Evolutionary conservation across 2,329 filamentous ascomycete species (phyloP), one percentile per base, ranked within the genome.

Genomic region (Aspergillus ochraceus): DNA sequence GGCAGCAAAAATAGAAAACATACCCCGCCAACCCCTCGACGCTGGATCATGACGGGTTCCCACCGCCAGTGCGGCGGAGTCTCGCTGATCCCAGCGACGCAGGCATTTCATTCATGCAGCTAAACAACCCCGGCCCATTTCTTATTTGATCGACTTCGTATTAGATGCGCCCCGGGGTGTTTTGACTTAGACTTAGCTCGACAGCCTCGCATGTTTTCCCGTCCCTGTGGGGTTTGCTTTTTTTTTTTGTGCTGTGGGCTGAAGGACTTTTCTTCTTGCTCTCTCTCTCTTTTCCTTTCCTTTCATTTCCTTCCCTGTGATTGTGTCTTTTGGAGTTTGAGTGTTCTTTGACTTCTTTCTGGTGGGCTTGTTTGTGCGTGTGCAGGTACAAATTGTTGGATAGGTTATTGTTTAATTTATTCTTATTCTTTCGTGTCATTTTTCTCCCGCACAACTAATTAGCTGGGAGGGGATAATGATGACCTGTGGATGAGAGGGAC

Each of bases 221-320:
- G 36, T n/a, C 12, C 36, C 36, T 5, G 6, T 14, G 12, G 36
- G 36, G 4, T 39, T 36, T 30, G 10, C 24, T 57, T 62, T 54
- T 55, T 54, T 52, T 50, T 57, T 60, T 46, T 65, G 26, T 26
- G 26, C 26, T 26, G 26, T 9, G 30, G 30, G 30, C 30, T 12
- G 30, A 11, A 11, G 12, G 30, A 32, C 57, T 29, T 54, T 56
- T 55, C 45, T 39, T 54, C 55, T 45, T 52, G 36, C 24, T 54
- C 51, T 63, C 58, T 61, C 50, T 60, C 45, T 65, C 52, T 61
- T 56, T 56, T 66, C 65, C 57, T 58, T 64, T 59, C 52, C 47
- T 49, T 10, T 46, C n/a, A 1, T 12, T 22, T 46, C 14, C 4
- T 46, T 9, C 22, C 1, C n/a, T 19, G 14, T 29, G 26, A 9